Evolutionary conservation across 768 basidiomycete genomes (phyloP).

Genomic region (Lactarius vividus): DNA sequence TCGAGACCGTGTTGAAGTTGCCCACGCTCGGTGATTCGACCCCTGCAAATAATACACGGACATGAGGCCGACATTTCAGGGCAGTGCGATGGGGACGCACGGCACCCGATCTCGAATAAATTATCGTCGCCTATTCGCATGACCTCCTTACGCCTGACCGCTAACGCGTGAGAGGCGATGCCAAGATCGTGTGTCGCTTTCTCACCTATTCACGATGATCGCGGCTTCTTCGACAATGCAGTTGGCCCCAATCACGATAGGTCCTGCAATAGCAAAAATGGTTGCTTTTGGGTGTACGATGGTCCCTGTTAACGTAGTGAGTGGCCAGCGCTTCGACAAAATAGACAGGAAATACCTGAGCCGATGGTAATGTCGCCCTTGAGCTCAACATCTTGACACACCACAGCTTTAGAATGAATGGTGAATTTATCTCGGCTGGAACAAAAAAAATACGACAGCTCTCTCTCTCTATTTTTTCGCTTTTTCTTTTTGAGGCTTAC

Average conservation of each 20-base stretch:
- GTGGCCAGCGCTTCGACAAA: neutral
- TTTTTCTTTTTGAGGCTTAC: conserved; percentile 12
- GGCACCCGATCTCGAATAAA: conserved; percentile 90
- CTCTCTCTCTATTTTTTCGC: neutral
- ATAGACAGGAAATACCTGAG: conserved; percentile 46
- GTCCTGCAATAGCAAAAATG: conserved; percentile 86
- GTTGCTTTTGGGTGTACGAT: conserved; percentile 94
- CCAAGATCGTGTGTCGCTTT: conserved; percentile 15
- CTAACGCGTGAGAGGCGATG: neutral
- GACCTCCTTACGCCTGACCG: conserved; percentile 63
- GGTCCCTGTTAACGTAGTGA: conserved; percentile 47
- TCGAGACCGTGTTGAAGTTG: conserved; percentile 81
- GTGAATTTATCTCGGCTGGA: conserved; percentile 84
- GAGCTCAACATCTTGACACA: conserved; percentile 91
- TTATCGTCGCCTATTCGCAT: conserved; percentile 95
- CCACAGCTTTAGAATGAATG: conserved; percentile 86
- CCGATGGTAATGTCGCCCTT: conserved; percentile 95
- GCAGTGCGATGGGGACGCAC: conserved; percentile 47
- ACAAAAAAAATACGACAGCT: neutral
- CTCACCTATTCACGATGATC: conserved; percentile 83
- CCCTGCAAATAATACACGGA: conserved; percentile 44
- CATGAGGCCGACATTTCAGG: conserved; percentile 7
- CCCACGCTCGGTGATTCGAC: conserved; percentile 86
- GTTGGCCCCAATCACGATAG: conserved; percentile 83
- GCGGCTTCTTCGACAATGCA: conserved; percentile 92